Percentiles rank a stretch among this genome's conserved stretches.
Conservation (phyloP, 768 basidiomycete species). For the Rubroboletus pulcherrimus region DNA sequence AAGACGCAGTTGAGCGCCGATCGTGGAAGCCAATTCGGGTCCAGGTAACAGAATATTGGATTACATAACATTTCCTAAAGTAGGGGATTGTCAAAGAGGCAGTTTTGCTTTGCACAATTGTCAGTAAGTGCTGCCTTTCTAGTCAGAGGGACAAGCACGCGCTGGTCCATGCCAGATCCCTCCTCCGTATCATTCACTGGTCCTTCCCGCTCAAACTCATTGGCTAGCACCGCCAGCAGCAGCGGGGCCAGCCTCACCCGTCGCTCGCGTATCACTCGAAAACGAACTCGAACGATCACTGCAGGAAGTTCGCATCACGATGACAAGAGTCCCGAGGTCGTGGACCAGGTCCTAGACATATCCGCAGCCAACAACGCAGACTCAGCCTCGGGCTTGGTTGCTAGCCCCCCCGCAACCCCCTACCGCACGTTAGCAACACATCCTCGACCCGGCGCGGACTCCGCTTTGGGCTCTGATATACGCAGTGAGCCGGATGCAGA, state of each 20-base stretch:
- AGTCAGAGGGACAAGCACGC: conserved; percentile 24
- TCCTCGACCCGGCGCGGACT: conserved; percentile 12
- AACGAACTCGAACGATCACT: conserved; percentile 53
- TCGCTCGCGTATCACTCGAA: conserved; percentile 44
- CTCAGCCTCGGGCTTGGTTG: neutral
- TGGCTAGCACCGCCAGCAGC: conserved; percentile 40
- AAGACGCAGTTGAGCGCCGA: conserved; percentile 11
- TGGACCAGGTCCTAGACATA: conserved; percentile 28
- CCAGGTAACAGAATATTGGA: conserved; percentile 1
- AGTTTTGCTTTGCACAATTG: conserved; percentile 20
- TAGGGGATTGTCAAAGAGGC: conserved; percentile 4
- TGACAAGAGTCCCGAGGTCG: conserved; percentile 8
- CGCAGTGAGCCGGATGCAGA: conserved; percentile 12
- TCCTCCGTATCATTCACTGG: conserved; percentile 25
- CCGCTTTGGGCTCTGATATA: conserved; percentile 8
- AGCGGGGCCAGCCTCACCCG: conserved; percentile 51
- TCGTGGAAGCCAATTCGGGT: conserved; percentile 7
- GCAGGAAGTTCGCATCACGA: conserved; percentile 26
- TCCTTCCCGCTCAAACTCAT: conserved; percentile 34
- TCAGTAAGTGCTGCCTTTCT: conserved; percentile 9
- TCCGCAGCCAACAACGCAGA: conserved; percentile 22
- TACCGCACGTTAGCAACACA: conserved; percentile 10
- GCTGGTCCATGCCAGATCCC: conserved; percentile 30
- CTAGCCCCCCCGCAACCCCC: conserved; percentile 9
- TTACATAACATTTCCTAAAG: conserved; percentile 31